phyloP scores from a whole-genome alignment of 306 rosid species.

The Hippophae gyantsensis region DNA sequence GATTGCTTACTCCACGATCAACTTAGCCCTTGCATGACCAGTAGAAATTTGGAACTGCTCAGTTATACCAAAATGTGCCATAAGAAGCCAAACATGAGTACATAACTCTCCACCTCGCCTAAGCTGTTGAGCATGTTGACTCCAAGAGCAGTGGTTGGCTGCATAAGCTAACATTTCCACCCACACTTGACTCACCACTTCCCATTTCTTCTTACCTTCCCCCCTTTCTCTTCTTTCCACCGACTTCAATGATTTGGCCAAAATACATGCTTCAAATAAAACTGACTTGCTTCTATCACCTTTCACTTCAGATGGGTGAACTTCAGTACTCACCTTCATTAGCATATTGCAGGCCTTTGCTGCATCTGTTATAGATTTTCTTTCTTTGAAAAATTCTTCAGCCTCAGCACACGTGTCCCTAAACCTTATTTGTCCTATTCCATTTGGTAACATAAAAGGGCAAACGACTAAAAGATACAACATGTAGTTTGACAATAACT shows the following conservation, averaged over 20 bases:
- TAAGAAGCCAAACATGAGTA: slow-evolving; percentile 28
- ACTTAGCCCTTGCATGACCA: slow-evolving; percentile 7
- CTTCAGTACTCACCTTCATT: not conserved
- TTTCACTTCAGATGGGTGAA: slow-evolving; percentile 2
- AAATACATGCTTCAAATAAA: slow-evolving; percentile 16
- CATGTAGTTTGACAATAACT: slow-evolving; percentile 16
- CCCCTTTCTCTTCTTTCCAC: too few relatives aligned
- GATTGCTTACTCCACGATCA: not conserved
- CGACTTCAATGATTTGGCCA: slow-evolving; percentile 3
- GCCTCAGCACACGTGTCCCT: slow-evolving; percentile 34
- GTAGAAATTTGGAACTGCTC: slow-evolving; percentile 11
- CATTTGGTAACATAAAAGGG: slow-evolving; percentile 20
- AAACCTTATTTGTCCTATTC: slow-evolving; percentile 18
- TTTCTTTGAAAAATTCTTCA: slow-evolving; percentile 10
- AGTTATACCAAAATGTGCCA: slow-evolving; percentile 27
- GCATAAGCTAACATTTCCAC: slow-evolving; percentile 9
- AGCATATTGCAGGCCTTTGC: not conserved
- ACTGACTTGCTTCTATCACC: slow-evolving; percentile 20
- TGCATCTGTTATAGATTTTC: not conserved
- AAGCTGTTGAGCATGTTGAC: slow-evolving; percentile 6
- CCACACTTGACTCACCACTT: slow-evolving; percentile 9
- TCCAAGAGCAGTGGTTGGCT: slow-evolving; percentile 4
- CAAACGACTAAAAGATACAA: slow-evolving; percentile 9
- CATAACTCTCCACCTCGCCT: slow-evolving; percentile 16
- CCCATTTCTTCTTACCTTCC: not conserved